phyloP scores from a whole-genome alignment of 2,329 filamentous ascomycete species.

The Colletotrichum australisinense region DNA sequence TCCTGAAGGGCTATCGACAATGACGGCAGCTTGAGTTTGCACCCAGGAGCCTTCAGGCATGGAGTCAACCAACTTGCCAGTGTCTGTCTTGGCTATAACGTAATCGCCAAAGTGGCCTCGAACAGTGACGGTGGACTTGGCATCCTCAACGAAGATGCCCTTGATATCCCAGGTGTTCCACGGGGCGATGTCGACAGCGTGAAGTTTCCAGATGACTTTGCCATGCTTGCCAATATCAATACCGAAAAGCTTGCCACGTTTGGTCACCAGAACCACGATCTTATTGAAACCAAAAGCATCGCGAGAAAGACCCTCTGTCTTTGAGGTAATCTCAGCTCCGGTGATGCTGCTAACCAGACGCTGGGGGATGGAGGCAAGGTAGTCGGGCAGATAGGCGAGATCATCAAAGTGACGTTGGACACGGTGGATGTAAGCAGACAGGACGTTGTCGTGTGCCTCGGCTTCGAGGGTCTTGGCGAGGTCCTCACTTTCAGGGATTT shows the following conservation, averaged over 20 bases:
- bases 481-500: slow-evolving; percentile 78
- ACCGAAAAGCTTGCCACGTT: slow-evolving; percentile 81
- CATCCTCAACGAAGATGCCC: slow-evolving; percentile 72
- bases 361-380: slow-evolving; percentile 75
- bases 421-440: slow-evolving; percentile 88
- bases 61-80: slow-evolving; percentile 62
- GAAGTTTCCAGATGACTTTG: slow-evolving; percentile 79
- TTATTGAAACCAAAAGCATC: slow-evolving; percentile 93
- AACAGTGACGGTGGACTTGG: slow-evolving; percentile 65
- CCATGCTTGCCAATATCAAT: slow-evolving; percentile 83
- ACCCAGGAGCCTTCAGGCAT: slow-evolving; percentile 53
- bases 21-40: slow-evolving; percentile 53
- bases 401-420: slow-evolving; percentile 85
- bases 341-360: slow-evolving; percentile 75
- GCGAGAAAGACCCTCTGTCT: slow-evolving; percentile 62
- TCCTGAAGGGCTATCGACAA: slow-evolving; percentile 64
- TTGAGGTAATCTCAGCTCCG: slow-evolving; percentile 61
- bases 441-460: slow-evolving; percentile 84
- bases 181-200: slow-evolving; percentile 67
- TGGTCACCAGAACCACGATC: slow-evolving; percentile 82
- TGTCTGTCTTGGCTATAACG: slow-evolving; percentile 64
- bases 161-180: slow-evolving; percentile 74
- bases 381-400: slow-evolving; percentile 79
- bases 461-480: slow-evolving; percentile 85
- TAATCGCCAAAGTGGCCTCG: slow-evolving; percentile 72